A percentile compares a stretch with the other conserved stretches of the same genome.
Evolutionary conservation across 2,329 filamentous ascomycete species (phyloP).

Genomic region (Stagonosporopsis chrysanthemi): DNA sequence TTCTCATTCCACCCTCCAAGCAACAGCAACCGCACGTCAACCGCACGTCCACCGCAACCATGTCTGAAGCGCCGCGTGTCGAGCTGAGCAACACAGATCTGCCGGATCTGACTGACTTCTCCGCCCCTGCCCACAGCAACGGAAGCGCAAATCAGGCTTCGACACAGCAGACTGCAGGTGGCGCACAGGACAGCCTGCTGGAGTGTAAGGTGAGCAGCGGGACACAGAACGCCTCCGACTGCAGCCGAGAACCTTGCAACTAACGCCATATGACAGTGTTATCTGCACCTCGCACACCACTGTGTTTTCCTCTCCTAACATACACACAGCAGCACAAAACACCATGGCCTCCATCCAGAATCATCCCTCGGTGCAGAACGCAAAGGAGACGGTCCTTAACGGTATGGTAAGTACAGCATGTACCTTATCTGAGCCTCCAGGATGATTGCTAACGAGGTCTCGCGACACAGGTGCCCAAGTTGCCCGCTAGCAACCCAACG

Average conservation of each 20-base stretch:
- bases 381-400: conserved; percentile 53
- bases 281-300: conserved; percentile 47
- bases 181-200: conserved; percentile 49
- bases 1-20: not conserved
- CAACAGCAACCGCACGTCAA: conserved; percentile 1
- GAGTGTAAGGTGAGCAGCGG: conserved; percentile 56
- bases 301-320: conserved; percentile 38
- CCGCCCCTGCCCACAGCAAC: conserved; percentile 33
- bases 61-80: conserved; percentile 45
- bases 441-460: conserved; percentile 38
- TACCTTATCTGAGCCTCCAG: conserved; percentile 7
- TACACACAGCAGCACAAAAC: conserved; percentile 55
- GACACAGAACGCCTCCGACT: conserved; percentile 32
- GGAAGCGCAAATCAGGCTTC: conserved; percentile 32
- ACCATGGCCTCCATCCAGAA: conserved; percentile 58
- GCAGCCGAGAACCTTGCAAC: conserved; percentile 41
- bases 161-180: conserved; percentile 35
- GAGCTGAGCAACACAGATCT: conserved; percentile 38
- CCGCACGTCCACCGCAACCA: too few relatives aligned
- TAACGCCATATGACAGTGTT: conserved; percentile 49
- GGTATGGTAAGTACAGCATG: conserved; percentile 50
- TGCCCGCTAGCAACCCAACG: conserved; percentile 23
- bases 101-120: conserved; percentile 37
- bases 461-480: conserved; percentile 39
- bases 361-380: conserved; percentile 59